Percentiles rank a stretch among this genome's conserved stretches.
Evolutionary conservation across 805 yeast species (phyloP).

Genomic region (Cyberlindnera amylophila): DNA sequence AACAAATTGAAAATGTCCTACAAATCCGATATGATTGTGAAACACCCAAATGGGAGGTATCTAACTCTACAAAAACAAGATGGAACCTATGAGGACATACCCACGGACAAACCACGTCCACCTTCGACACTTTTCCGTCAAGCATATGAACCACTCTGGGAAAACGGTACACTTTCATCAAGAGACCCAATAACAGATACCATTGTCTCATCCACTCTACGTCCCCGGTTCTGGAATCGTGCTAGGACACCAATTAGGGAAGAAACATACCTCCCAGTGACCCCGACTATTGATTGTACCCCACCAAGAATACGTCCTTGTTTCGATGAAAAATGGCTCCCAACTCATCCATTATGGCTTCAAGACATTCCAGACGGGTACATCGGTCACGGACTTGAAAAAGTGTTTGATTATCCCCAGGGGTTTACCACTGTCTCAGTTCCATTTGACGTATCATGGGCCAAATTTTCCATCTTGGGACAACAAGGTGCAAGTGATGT

Average conservation of each 20-base stretch:
- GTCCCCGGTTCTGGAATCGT: neutral
- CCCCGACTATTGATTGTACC: neutral
- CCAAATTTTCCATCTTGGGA: neutral
- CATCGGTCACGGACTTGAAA: constrained; percentile 1
- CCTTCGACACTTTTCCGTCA: no score
- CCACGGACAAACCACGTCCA: no score
- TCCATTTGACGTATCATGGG: constrained; percentile 4
- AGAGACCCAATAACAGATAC: neutral
- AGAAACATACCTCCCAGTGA: constrained; percentile 1
- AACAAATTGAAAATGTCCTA: no score
- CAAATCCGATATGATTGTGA: no score
- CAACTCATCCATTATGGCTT: constrained; percentile 5
- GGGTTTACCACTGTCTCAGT: neutral
- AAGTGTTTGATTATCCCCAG: constrained; percentile 1
- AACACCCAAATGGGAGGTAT: no score
- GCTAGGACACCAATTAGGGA: neutral
- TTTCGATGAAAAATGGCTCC: constrained; percentile 1
- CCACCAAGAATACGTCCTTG: constrained; percentile 4
- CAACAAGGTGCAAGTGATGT: neutral
- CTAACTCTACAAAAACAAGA: no score
- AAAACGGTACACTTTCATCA: neutral
- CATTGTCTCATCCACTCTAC: neutral
- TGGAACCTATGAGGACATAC: no score
- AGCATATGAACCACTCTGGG: neutral
- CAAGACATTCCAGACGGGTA: neutral